These are phyloP conservation scores for Myotisia sp. DNA, from an alignment of 2,329 filamentous ascomycete genomes.

Conservation along the genomic window DNA sequence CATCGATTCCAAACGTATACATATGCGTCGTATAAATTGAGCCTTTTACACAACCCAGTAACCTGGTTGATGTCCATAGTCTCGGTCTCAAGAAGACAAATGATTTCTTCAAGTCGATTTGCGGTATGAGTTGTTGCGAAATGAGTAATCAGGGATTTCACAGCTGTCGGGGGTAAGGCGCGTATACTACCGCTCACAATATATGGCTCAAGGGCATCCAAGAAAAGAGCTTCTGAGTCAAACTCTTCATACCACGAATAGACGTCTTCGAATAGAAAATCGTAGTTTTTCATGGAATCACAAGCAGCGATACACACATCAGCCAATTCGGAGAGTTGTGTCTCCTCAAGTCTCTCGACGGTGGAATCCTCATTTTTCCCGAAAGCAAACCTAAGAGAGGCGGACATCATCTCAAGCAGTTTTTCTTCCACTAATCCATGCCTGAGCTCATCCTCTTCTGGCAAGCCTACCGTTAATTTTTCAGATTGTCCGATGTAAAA, in stretches of 20 bases:
- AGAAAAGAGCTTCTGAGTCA: constrained; percentile 58
- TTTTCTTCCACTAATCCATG: constrained; percentile 78
- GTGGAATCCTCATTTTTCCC: constrained; percentile 41
- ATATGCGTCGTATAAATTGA: constrained; percentile 84
- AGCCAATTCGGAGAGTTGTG: constrained; percentile 61
- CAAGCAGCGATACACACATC: constrained; percentile 75
- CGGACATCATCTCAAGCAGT: constrained; percentile 81
- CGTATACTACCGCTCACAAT: constrained; percentile 66
- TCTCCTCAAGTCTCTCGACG: constrained; percentile 39
- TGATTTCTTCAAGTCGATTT: constrained; percentile 74
- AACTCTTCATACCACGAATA: constrained; percentile 82
- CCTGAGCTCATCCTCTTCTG: constrained; percentile 62
- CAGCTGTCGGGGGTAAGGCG: constrained; percentile 61
- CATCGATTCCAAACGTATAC: constrained; percentile 96
- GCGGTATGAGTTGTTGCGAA: constrained; percentile 65
- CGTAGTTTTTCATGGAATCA: constrained; percentile 58
- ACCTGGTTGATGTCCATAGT: constrained; percentile 92
- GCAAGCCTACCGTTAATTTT: constrained; percentile 83
- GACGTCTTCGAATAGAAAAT: constrained; percentile 81
- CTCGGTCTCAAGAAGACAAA: constrained; percentile 78
- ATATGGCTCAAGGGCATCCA: constrained; percentile 77
- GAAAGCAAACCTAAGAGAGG: constrained; percentile 82
- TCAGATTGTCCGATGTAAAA: constrained; percentile 89
- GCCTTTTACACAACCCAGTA: constrained; percentile 76
- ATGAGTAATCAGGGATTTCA: constrained; percentile 73